phyloP scores from a whole-genome alignment of 495 filamentous ascomycete species.

The Geopyxis carbonaria region DNA sequence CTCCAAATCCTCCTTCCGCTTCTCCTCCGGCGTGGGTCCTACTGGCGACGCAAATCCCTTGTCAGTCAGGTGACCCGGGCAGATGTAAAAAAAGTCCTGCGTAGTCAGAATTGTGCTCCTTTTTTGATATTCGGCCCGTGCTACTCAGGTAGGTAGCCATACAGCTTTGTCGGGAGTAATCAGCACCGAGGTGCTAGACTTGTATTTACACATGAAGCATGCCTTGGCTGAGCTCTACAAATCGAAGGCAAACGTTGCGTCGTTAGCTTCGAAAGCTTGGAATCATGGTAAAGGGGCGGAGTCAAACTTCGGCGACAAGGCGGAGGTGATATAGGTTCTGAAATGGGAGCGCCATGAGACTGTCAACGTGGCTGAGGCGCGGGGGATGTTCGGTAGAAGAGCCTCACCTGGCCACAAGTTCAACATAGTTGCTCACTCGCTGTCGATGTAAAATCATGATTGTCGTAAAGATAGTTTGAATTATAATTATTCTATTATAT shows the following conservation, averaged over 20 bases:
- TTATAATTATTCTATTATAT: too few relatives aligned
- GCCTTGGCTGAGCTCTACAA: slow-evolving; percentile 35
- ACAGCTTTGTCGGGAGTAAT: slow-evolving; percentile 86
- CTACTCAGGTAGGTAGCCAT: slow-evolving; percentile 11
- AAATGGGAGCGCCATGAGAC: slow-evolving; percentile 38
- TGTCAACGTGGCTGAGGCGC: too few relatives aligned
- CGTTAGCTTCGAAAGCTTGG: not conserved
- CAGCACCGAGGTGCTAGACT: slow-evolving; percentile 68
- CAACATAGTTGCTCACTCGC: too few relatives aligned
- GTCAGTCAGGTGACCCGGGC: slow-evolving; percentile 51
- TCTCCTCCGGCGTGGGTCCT: not conserved
- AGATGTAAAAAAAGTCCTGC: slow-evolving; percentile 91
- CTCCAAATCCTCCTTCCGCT: not conserved
- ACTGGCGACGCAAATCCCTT: not conserved
- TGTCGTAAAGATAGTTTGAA: too few relatives aligned
- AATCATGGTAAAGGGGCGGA: slow-evolving; percentile 14
- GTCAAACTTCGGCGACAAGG: slow-evolving; percentile 64
- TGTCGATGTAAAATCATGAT: too few relatives aligned
- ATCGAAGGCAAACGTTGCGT: slow-evolving; percentile 1
- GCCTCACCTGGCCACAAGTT: too few relatives aligned
- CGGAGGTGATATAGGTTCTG: slow-evolving; percentile 76
- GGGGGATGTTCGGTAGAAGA: too few relatives aligned
- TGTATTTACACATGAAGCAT: slow-evolving; percentile 85
- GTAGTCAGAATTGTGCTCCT: not conserved
- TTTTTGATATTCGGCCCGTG: too few relatives aligned